Evolutionary conservation across 495 filamentous ascomycete genomes (phyloP).

Genomic region (Elaphomyces granulatus): DNA sequence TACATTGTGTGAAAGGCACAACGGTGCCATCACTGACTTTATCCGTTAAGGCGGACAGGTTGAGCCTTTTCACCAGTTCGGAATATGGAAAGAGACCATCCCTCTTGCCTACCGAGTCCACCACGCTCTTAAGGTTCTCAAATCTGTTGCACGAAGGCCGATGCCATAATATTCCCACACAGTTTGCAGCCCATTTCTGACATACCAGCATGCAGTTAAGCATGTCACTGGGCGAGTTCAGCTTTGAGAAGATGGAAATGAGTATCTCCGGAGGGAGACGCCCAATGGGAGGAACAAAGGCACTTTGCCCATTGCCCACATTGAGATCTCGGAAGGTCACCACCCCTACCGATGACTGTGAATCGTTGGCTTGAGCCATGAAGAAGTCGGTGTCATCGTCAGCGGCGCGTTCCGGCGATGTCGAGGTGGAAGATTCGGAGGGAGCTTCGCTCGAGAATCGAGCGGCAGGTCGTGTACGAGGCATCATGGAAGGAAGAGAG

Average conservation of each 20-base stretch:
- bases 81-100: conserved; percentile 72
- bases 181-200: conserved; percentile 83
- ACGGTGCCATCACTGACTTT: conserved; percentile 84
- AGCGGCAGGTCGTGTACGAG: conserved; percentile 26
- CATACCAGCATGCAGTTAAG: conserved; percentile 83
- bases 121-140: conserved; percentile 62
- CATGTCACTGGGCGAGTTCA: conserved; percentile 59
- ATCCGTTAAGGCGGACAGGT: conserved; percentile 62
- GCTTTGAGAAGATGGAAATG: conserved; percentile 80
- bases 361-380: conserved; percentile 70
- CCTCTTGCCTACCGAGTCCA: conserved; percentile 51
- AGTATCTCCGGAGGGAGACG: conserved; percentile 86
- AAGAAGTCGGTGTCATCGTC: conserved; percentile 95
- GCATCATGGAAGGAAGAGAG: conserved; percentile 16
- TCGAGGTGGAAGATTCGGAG: conserved; percentile 58
- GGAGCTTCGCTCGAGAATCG: conserved; percentile 33
- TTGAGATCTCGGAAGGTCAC: conserved; percentile 58
- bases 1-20: conserved; percentile 66
- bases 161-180: conserved; percentile 90
- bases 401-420: conserved; percentile 65
- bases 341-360: conserved; percentile 74
- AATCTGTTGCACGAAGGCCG: conserved; percentile 80
- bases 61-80: conserved; percentile 78
- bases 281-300: conserved; percentile 54
- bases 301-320: conserved; percentile 40